These are phyloP conservation scores for Pichia sp. DNA, from an alignment of 1,139 yeast genomes.

Conservation along the genomic window DNA sequence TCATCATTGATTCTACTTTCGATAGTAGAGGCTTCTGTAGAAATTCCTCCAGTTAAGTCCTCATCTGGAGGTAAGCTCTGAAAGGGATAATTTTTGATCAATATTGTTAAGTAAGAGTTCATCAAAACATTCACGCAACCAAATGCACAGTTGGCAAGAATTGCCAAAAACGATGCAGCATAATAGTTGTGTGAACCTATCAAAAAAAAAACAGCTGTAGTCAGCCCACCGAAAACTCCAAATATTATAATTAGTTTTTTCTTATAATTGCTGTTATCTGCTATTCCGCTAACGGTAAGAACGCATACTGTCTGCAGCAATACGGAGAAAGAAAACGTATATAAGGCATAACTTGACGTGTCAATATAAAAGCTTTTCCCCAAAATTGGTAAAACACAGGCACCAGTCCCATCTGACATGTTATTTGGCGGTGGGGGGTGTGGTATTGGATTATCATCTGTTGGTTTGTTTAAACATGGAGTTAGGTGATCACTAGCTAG, in stretches of 20 bases:
- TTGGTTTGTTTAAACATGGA: slow-evolving; percentile 23
- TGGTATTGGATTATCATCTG: slow-evolving; percentile 21
- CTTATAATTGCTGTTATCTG: slow-evolving; percentile 54
- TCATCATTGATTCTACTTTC: not conserved
- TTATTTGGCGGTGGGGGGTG: slow-evolving; percentile 30
- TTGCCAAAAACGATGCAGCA: slow-evolving; percentile 50
- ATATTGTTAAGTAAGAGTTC: slow-evolving; percentile 60
- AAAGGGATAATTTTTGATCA: slow-evolving; percentile 39
- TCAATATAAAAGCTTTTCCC: slow-evolving; percentile 43
- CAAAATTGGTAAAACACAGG: slow-evolving; percentile 40
- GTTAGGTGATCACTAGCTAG: slow-evolving; percentile 41
- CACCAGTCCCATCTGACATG: slow-evolving; percentile 30
- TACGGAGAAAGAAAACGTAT: slow-evolving; percentile 63
- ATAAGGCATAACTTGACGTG: slow-evolving; percentile 63
- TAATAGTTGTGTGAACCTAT: slow-evolving; percentile 46
- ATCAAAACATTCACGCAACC: slow-evolving; percentile 75
- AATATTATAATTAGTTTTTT: slow-evolving; percentile 48
- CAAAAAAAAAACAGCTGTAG: slow-evolving; percentile 44
- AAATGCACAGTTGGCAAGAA: slow-evolving; percentile 59
- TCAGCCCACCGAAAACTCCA: slow-evolving; percentile 51
- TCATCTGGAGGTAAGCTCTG: not conserved
- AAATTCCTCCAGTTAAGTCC: slow-evolving; percentile 9
- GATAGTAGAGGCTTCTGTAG: not conserved
- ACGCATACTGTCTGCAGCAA: slow-evolving; percentile 61
- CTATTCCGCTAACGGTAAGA: slow-evolving; percentile 62